Percentiles rank a stretch among this genome's conserved stretches.
These are phyloP conservation scores for Perilla frutescens DNA, from an alignment of 257 asterid genomes.

Conservation along the genomic window DNA sequence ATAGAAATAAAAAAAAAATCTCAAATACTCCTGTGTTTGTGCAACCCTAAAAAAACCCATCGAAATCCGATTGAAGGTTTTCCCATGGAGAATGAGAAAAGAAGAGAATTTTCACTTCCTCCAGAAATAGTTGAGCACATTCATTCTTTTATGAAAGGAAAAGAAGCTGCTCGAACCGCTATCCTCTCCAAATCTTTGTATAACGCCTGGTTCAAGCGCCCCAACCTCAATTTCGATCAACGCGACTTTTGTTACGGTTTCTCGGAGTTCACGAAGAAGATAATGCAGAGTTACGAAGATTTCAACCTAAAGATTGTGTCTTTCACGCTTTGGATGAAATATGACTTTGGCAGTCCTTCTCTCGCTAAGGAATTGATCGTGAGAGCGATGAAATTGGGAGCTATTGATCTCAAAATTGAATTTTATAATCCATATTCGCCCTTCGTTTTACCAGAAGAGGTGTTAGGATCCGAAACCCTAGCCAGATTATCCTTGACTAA, in stretches of 20 bases:
- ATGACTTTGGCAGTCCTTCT: not conserved
- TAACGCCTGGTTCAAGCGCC: constrained; percentile 2
- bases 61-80: no score
- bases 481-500: not conserved
- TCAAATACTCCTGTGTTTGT: no score
- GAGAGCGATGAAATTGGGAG: not conserved
- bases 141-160: constrained; percentile 12
- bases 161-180: constrained; percentile 13
- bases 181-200: constrained; percentile 22
- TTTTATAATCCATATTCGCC: not conserved
- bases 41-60: no score
- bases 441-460: no score
- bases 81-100: no score
- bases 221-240: not conserved
- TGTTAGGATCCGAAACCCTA: not conserved
- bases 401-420: not conserved
- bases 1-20: no score
- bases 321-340: not conserved
- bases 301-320: not conserved
- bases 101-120: no score
- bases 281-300: constrained; percentile 5
- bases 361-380: not conserved
- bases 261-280: not conserved
- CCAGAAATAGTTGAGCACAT: constrained; percentile 6
- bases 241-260: not conserved